Percentiles rank a stretch among this genome's conserved stretches.
Evolutionary conservation across 108 stramenopile genomes (phyloP).

Genomic region (Nannochloropsis gaditana): DNA sequence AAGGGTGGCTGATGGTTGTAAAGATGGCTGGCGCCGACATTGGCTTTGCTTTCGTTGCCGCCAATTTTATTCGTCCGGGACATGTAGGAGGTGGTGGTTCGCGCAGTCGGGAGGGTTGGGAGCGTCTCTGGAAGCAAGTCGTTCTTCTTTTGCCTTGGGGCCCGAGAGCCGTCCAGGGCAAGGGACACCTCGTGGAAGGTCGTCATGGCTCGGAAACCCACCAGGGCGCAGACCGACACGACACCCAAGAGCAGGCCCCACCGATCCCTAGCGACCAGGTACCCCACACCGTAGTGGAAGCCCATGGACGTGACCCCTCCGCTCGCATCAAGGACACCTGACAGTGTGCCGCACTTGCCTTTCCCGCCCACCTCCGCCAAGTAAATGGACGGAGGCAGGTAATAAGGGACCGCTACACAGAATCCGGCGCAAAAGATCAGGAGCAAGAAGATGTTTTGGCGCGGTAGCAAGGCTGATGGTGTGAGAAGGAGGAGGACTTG

Average conservation of each 20-base stretch:
- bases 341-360: not conserved
- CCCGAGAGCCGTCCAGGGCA: not conserved
- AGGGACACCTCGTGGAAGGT: not conserved
- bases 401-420: not conserved
- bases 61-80: not conserved
- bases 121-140: not conserved
- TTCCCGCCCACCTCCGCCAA: not conserved
- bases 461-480: not conserved
- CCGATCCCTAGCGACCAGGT: not conserved
- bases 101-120: not conserved
- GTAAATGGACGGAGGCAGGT: not conserved
- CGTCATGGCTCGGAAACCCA: conserved; percentile 6
- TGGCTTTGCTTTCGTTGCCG: not conserved
- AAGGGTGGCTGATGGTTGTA: not conserved
- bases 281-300: conserved; percentile 5
- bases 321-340: not conserved
- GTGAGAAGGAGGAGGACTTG: not conserved
- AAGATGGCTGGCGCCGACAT: conserved; percentile 12
- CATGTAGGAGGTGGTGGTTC: not conserved
- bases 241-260: not conserved
- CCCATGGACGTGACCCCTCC: not conserved
- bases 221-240: not conserved
- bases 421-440: not conserved
- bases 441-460: not conserved
- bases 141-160: not conserved